Evolutionary conservation across 768 basidiomycete species (phyloP).

Genomic region (Terana coerulea): DNA sequence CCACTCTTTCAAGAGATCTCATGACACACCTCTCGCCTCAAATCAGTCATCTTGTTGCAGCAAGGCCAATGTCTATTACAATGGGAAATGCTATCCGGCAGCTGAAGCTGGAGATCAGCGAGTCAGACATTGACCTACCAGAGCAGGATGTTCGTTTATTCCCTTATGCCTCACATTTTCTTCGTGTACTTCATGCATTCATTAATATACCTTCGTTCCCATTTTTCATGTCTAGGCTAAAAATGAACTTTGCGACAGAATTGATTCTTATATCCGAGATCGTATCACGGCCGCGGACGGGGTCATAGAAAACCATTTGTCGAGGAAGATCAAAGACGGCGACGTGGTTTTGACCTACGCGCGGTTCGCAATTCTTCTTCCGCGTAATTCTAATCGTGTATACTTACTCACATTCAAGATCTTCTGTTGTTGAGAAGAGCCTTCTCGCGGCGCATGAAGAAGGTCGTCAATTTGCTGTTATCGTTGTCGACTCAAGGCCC

Average conservation of each 20-base stretch:
- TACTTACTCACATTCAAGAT: slow-evolving; percentile 42
- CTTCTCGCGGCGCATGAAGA: slow-evolving; percentile 71
- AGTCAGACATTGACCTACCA: slow-evolving; percentile 86
- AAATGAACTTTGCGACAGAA: slow-evolving; percentile 73
- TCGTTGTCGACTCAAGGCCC: slow-evolving; percentile 93
- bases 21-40: slow-evolving; percentile 91
- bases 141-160: slow-evolving; percentile 79
- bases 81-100: slow-evolving; percentile 95
- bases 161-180: not conserved
- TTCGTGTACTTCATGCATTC: slow-evolving; percentile 8
- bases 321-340: slow-evolving; percentile 91
- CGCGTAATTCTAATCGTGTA: not conserved
- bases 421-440: slow-evolving; percentile 91
- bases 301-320: slow-evolving; percentile 86
- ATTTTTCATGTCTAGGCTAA: slow-evolving; percentile 64
- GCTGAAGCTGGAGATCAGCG: slow-evolving; percentile 93
- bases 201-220: slow-evolving; percentile 4
- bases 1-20: slow-evolving; percentile 84
- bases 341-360: slow-evolving; percentile 94
- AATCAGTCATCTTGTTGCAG: slow-evolving; percentile 84
- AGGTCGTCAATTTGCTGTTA: slow-evolving; percentile 81
- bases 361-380: slow-evolving; percentile 45
- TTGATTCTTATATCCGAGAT: slow-evolving; percentile 92
- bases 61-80: slow-evolving; percentile 86
- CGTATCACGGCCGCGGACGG: slow-evolving; percentile 90